Base-by-base conservation (phyloP, 139 green algal species). In the Chlamydomonas asymmetrica region DNA sequence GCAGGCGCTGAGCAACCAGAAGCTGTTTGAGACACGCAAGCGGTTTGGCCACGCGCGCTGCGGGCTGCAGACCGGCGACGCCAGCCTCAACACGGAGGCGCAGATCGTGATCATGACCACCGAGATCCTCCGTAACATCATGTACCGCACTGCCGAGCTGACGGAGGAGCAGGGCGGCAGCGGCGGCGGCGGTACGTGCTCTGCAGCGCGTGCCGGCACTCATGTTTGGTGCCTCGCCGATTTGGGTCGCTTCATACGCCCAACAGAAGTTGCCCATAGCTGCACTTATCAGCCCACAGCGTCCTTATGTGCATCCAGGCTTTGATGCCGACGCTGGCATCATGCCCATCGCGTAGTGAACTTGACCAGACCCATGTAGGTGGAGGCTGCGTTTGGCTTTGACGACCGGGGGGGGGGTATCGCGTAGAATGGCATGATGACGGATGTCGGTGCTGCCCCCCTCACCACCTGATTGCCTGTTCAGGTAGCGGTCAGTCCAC, bases 71-170 rank as follows among this genome's bases (percentile, higher is more conserved):
- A 99, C 96, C 0, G 96, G 96, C 5, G 96, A 99, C 71, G 90
- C 84, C 2, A 88, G 81, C 27, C 84, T 99, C 16, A 98, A 98
- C 79, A 74, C 88, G 1, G 93, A 97, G 16, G 92, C 87, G 0
- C 71, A 87, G 45, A 89, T 97, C n/a, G 89, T 98, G 32, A 87
- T 99, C 27, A 98, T 98, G 96, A 99, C 96, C 18, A 99, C 96
- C 0, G 96, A 99, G 82, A 98, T 99, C 73, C 87, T 99, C 64
- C 81, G 96, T 49, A 99, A 99, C 88, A 97, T 98, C 83, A 91
- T 99, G 85, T 99, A 98, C 83, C 79, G 90, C 27, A 85, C 73
- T 27, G 80, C 75, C 62, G 75, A 83, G 75, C 49, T 66, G 37
- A 60, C 63, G 29, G 80, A 78, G 61, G 66, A 73, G 66, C 49